phyloP scores from a whole-genome alignment of 805 yeast genomes.

The Teunomyces gatunensis region DNA sequence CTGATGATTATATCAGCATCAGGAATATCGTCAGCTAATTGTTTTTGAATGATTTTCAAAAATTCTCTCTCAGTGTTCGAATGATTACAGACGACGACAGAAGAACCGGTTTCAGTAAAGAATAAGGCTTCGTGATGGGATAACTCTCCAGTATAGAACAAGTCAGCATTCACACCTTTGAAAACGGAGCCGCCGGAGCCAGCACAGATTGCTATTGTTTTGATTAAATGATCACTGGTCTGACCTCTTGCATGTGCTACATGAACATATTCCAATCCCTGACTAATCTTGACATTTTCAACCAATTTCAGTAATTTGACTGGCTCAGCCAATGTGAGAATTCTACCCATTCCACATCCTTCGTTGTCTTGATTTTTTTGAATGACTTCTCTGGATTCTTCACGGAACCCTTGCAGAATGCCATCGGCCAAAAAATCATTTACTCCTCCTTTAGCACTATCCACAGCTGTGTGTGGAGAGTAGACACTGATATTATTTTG shows the following conservation, averaged over 20 bases:
- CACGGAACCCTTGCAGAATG: slow-evolving; percentile 32
- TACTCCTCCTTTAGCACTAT: slow-evolving; percentile 89
- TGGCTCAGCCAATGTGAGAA: slow-evolving; percentile 48
- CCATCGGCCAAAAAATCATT: slow-evolving; percentile 86
- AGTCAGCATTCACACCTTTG: slow-evolving; percentile 58
- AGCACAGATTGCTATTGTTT: slow-evolving; percentile 82
- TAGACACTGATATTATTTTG: slow-evolving; percentile 83
- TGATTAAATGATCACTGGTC: slow-evolving; percentile 33
- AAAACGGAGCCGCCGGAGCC: slow-evolving; percentile 90
- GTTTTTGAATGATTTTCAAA: slow-evolving; percentile 50
- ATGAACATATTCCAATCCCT: slow-evolving; percentile 59
- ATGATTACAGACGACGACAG: slow-evolving; percentile 81
- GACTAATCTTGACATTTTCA: slow-evolving; percentile 47
- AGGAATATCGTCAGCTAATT: slow-evolving; percentile 45
- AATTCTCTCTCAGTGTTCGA: slow-evolving; percentile 92
- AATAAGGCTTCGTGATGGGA: slow-evolving; percentile 88
- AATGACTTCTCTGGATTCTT: slow-evolving; percentile 33
- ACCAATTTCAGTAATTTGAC: slow-evolving; percentile 47
- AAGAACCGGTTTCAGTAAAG: slow-evolving; percentile 66
- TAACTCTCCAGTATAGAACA: slow-evolving; percentile 86
- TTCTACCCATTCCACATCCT: slow-evolving; percentile 81
- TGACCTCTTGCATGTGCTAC: slow-evolving; percentile 44
- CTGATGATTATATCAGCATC: slow-evolving; percentile 50
- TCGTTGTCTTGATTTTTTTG: slow-evolving; percentile 42
- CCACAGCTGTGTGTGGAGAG: slow-evolving; percentile 95